Conservation (phyloP, 768 basidiomycete species). For the Mycena epipterygia region DNA sequence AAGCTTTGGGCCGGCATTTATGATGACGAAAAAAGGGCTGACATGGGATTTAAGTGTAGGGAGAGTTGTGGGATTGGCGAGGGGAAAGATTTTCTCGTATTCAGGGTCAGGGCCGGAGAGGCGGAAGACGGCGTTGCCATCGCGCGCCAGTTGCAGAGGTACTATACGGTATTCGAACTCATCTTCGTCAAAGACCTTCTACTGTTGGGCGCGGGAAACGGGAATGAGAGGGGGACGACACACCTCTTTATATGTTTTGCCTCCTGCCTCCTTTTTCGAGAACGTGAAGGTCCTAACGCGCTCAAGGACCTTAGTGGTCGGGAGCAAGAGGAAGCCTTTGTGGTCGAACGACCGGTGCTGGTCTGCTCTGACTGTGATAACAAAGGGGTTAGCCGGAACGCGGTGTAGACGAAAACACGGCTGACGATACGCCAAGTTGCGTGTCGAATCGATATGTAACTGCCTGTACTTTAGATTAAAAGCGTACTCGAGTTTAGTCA, state of each 20-base stretch:
- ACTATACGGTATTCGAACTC: conserved; percentile 10
- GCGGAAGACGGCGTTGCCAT: conserved; percentile 1
- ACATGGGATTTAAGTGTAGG: conserved; percentile 6
- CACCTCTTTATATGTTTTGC: conserved; percentile 13
- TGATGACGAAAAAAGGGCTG: conserved; percentile 18
- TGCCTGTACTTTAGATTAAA: conserved; percentile 5
- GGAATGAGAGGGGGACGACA: background rate
- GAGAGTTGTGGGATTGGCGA: background rate
- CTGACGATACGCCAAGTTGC: conserved; percentile 12
- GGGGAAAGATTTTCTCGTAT: conserved; percentile 4
- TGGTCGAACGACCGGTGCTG: conserved; percentile 21
- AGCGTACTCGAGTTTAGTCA: conserved; percentile 10
- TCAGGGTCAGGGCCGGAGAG: background rate
- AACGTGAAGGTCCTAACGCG: background rate
- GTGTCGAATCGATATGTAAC: conserved; percentile 7
- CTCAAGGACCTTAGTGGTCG: background rate
- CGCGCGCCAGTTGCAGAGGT: conserved; percentile 3
- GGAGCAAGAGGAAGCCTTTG: conserved; percentile 15
- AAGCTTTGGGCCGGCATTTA: conserved; percentile 9
- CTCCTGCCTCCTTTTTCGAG: background rate
- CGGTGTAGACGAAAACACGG: background rate
- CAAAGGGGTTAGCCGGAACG: background rate
- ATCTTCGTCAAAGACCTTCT: background rate
- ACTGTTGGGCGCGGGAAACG: conserved; percentile 1
- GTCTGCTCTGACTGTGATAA: conserved; percentile 3